Percentiles rank a stretch among this genome's conserved stretches.
phyloP scores from a whole-genome alignment of 257 asterid species.

The Solanum chilense region DNA sequence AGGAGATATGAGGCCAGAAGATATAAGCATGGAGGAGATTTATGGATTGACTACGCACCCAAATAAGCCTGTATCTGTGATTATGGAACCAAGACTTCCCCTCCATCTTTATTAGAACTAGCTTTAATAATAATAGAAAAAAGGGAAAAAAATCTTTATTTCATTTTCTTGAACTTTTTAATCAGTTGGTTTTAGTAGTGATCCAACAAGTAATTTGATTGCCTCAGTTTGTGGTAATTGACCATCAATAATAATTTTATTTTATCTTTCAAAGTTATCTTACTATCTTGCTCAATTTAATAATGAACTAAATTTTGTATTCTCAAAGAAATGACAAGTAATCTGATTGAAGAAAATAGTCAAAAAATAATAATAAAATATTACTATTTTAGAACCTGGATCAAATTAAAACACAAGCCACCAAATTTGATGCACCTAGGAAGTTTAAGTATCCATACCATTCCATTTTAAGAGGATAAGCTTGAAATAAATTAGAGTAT shows the following conservation, averaged over 20 bases:
- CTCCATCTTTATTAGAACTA: background rate
- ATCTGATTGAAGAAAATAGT: background rate
- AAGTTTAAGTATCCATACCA: background rate
- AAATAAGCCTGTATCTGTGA: background rate
- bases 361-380: too few species aligned
- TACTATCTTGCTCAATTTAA: too few species aligned
- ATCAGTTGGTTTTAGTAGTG: too few species aligned
- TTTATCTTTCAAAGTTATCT: background rate
- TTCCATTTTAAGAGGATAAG: background rate
- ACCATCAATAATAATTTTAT: background rate
- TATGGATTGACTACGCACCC: constrained; percentile 16
- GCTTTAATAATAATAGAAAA: too few species aligned
- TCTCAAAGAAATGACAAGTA: background rate
- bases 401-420: background rate
- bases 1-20: constrained; percentile 12
- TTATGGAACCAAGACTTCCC: constrained; percentile 18
- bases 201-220: too few species aligned
- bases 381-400: background rate
- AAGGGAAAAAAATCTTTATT: too few species aligned
- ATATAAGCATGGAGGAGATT: constrained; percentile 15
- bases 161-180: too few species aligned
- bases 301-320: too few species aligned
- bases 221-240: background rate
- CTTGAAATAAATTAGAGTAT: background rate
- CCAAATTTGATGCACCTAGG: background rate